Evolutionary conservation across 192 early-diverging fungal genomes (phyloP), one percentile per base, ranked within the genome.

Genomic region (Coemansia sp.): DNA sequence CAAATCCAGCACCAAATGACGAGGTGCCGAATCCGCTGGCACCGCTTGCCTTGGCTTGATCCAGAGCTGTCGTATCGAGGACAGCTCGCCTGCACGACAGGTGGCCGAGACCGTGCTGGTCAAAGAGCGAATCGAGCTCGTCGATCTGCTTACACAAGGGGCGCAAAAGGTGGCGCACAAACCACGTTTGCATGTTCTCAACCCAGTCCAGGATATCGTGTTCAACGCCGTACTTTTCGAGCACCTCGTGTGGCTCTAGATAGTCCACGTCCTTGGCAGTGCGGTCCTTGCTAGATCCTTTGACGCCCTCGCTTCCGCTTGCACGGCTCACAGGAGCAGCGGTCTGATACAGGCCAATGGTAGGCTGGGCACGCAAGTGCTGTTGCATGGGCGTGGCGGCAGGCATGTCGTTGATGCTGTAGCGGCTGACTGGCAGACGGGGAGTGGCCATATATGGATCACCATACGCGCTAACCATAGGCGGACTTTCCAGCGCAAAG

Each of bases 151-250:
- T 73, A 63, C 65, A 60, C 36, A 86, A 65, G 20, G 84, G 84
- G 11, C 69, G 72, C 55, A 86, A 61, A 27, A 86, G 65, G 55
- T 83, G 84, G 40, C 74, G 74, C 29, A 78, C 78, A 72, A 83
- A 81, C 84, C 84, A 86, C 39, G 55, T 53, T 36, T 73, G 80
- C 76, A 83, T 86, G 61, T 80, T 82, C 44, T 86, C 84, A 15
- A 74, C 68, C 76, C 80, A 80, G 27, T 69, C 77, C 36, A 72
- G 43, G 34, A 83, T 69, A 1, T 79, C 74, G n/a, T 66, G 69
- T 71, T 75, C 82, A 1, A 71, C 66, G 61, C 74, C 78, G 66
- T 71, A 80, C 41, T 60, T 66, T 47, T 79, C 74, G 34, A 84
- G 62, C 13, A 84, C 82, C 68, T 80, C 78, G 40, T 80, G 74